These are phyloP conservation scores for Epichloe sylvatica DNA, from an alignment of 2,329 filamentous ascomycete genomes.

Conservation along the genomic window DNA sequence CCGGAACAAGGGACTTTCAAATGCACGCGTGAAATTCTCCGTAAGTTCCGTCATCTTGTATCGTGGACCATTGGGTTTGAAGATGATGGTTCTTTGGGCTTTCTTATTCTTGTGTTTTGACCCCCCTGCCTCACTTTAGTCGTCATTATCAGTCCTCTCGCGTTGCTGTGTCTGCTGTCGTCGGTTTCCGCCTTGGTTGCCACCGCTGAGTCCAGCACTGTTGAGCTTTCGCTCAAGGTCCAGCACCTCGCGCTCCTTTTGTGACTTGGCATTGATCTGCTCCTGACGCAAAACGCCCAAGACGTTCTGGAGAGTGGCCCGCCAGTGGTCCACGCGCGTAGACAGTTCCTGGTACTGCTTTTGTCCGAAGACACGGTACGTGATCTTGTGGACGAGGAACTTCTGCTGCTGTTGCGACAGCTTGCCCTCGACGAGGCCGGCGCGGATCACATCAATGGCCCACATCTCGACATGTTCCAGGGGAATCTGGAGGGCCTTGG, in stretches of 20 bases:
- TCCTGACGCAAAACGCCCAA: slow-evolving; percentile 65
- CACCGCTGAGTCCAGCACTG: slow-evolving; percentile 24
- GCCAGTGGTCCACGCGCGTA: slow-evolving; percentile 82
- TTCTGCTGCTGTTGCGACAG: slow-evolving; percentile 84
- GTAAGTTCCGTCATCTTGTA: no score
- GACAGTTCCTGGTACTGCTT: slow-evolving; percentile 97
- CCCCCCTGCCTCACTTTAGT: slow-evolving; percentile 24
- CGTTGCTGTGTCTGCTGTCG: slow-evolving; percentile 26
- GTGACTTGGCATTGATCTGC: slow-evolving; percentile 62
- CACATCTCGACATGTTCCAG: slow-evolving; percentile 85
- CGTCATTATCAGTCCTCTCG: slow-evolving; percentile 42
- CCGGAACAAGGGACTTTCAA: no score
- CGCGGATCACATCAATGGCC: slow-evolving; percentile 96
- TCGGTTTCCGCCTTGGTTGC: slow-evolving; percentile 17
- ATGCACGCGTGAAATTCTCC: no score
- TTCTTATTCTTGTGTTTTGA: slow-evolving; percentile 5
- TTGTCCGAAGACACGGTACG: slow-evolving; percentile 92
- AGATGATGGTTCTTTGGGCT: no score
- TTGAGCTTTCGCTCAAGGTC: slow-evolving; percentile 55
- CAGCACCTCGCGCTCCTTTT: slow-evolving; percentile 63
- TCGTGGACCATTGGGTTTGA: no score
- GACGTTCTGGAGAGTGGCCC: slow-evolving; percentile 65
- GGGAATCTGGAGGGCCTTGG: slow-evolving; percentile 71
- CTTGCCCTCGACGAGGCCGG: slow-evolving; percentile 90
- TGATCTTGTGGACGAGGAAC: slow-evolving; percentile 90